Evolutionary conservation across 2,329 filamentous ascomycete species (phyloP), one percentile per base, ranked within the genome.

Genomic region (Fusarium equiseti): DNA sequence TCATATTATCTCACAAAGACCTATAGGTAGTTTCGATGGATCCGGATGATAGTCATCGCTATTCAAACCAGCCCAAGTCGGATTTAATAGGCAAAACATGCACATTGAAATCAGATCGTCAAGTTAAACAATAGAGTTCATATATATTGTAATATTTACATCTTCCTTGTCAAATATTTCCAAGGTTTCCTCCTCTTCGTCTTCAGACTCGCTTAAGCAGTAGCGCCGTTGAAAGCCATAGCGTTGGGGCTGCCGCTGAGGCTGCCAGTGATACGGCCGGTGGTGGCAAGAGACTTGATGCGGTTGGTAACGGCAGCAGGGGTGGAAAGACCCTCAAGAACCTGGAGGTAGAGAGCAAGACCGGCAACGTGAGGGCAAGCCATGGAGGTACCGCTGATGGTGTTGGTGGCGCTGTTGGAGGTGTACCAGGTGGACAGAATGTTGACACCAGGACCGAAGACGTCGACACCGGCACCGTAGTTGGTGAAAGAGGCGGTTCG

Each of bases 401-500:
- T 70, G 50, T 66, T 72, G 27, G 77, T 81, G 8, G 73, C 73
- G 31, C 65, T 53, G 59, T 64, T 81, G 66, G 76, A 70, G 56
- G 81, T 79, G 55, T 81, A 81, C 81, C 81, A 87, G 5, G 87
- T 76, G 29, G 82, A 77, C 5, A 80, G 45, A 52, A 85, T 77
- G 26, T 67, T 66, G 8, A 78, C 77, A 53, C 83, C 83, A 3
- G 83, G 83, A 5, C 82, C 83, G 44, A 82, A 80, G 38, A 85
- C 71, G 56, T 84, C 80, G 43, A 85, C 74, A 11, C 67, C 65
- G 42, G 73, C 15, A n/a, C 83, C 83, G 63, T 81, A 87, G 81
- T 87, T 88, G 75, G 84, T 86, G 79, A 81, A 86, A 31, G 73
- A 75, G 59, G 85, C 79, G 40, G 79, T 77, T 56, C 73, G 67